Conservation (phyloP, 768 basidiomycete genomes). For the Galerina sulciceps region DNA sequence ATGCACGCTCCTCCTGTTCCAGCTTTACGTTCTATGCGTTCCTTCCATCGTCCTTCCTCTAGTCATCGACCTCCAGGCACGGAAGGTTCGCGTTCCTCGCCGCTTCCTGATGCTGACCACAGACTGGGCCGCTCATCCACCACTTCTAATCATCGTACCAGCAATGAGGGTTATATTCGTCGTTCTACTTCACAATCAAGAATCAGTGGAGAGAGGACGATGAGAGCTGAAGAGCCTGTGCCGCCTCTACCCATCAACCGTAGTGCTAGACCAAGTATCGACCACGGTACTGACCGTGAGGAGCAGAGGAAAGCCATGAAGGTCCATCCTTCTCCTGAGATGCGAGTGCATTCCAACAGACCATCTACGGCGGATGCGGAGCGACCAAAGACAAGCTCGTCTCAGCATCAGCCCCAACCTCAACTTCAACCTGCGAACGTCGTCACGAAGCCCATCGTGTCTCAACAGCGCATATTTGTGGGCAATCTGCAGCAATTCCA, state of each 20-base stretch:
- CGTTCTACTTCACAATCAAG: slow-evolving; percentile 10
- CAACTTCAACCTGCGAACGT: slow-evolving; percentile 2
- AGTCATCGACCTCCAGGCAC: not conserved
- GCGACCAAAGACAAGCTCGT: slow-evolving; percentile 13
- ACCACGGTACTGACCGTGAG: not conserved
- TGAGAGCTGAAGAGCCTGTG: slow-evolving; percentile 17
- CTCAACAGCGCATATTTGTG: slow-evolving; percentile 78
- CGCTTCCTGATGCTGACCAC: not conserved
- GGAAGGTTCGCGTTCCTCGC: not conserved
- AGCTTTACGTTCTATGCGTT: slow-evolving; percentile 55
- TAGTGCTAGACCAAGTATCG: slow-evolving; percentile 6
- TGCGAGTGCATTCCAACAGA: slow-evolving; percentile 18
- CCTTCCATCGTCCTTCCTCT: slow-evolving; percentile 55
- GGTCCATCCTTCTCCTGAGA: slow-evolving; percentile 11
- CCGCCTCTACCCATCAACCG: slow-evolving; percentile 24
- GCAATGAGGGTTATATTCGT: slow-evolving; percentile 1
- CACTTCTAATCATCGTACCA: not conserved
- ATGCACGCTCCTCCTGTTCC: slow-evolving; percentile 22
- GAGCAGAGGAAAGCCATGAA: slow-evolving; percentile 26
- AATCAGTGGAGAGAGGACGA: slow-evolving; percentile 5
- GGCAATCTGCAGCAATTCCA: slow-evolving; percentile 77
- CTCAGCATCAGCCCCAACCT: slow-evolving; percentile 6
- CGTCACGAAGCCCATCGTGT: slow-evolving; percentile 21
- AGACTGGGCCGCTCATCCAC: slow-evolving; percentile 2
- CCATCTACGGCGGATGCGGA: slow-evolving; percentile 33